Evolutionary conservation across 2,329 filamentous ascomycete species (phyloP).

Genomic region (Talaromyces sp.): DNA sequence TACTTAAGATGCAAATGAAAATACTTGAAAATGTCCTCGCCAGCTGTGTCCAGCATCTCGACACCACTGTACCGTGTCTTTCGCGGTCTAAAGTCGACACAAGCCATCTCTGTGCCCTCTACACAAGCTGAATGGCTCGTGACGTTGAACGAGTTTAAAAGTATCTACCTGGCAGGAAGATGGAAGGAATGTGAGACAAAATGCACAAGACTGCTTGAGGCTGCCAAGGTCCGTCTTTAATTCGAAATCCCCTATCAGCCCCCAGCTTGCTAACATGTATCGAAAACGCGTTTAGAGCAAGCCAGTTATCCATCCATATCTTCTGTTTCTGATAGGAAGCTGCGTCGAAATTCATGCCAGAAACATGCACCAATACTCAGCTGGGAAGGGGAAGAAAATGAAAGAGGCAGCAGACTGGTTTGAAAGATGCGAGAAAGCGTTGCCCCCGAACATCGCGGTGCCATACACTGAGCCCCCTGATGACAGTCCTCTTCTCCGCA

Average conservation of each 20-base stretch:
- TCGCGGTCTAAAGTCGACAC: conserved; percentile 7
- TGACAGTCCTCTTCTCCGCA: neutral
- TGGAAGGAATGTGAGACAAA: conserved; percentile 10
- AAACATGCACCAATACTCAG: conserved; percentile 11
- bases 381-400: conserved; percentile 7
- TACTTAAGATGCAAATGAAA: neutral
- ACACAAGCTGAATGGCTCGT: conserved; percentile 3
- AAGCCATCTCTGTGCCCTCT: neutral
- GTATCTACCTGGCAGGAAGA: conserved; percentile 3
- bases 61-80: conserved; percentile 8
- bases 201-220: conserved; percentile 4
- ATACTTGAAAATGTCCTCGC: neutral
- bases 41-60: neutral
- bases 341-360: conserved; percentile 11
- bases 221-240: neutral
- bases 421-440: conserved; percentile 4
- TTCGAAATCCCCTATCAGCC: neutral
- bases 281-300: neutral
- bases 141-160: conserved; percentile 3
- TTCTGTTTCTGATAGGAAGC: conserved; percentile 7
- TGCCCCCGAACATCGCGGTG: neutral
- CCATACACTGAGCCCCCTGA: neutral
- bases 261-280: neutral
- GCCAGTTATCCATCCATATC: conserved; percentile 1
- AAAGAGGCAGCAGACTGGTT: conserved; percentile 7